Evolutionary conservation across 805 yeast species (phyloP).

Genomic region (Zygosaccharomyces gambellarensis): DNA sequence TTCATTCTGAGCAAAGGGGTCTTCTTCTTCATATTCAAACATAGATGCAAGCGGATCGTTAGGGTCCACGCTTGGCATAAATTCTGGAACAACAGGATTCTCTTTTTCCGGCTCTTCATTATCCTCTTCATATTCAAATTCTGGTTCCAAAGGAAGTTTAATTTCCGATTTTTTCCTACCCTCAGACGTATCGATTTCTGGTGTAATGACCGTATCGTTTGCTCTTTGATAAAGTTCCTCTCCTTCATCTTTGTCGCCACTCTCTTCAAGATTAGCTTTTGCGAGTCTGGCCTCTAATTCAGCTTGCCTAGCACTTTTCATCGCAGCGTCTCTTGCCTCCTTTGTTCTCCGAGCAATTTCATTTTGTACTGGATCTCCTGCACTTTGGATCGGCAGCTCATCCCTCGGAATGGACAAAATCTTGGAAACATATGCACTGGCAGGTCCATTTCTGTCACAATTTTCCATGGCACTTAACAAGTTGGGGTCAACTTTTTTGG

Average conservation of each 20-base stretch:
- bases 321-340: constrained; percentile 61
- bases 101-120: constrained; percentile 19
- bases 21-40: constrained; percentile 53
- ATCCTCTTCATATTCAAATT: constrained; percentile 22
- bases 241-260: constrained; percentile 11
- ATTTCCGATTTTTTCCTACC: constrained; percentile 13
- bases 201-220: constrained; percentile 27
- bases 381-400: constrained; percentile 62
- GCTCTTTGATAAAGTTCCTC: constrained; percentile 25
- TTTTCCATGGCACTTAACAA: constrained; percentile 52
- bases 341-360: constrained; percentile 60
- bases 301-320: constrained; percentile 58
- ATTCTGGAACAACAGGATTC: constrained; percentile 21
- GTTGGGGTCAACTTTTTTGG: constrained; percentile 40
- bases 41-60: constrained; percentile 34
- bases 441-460: constrained; percentile 66
- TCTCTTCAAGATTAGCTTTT: constrained; percentile 14
- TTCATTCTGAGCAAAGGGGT: constrained; percentile 40
- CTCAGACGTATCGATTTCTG: constrained; percentile 15
- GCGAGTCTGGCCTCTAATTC: constrained; percentile 34
- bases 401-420: constrained; percentile 78
- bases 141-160: constrained; percentile 26
- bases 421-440: constrained; percentile 79
- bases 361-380: constrained; percentile 43
- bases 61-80: constrained; percentile 34